phyloP scores from a whole-genome alignment of 2,329 filamentous ascomycete species.

The Aplosporella prunicola region DNA sequence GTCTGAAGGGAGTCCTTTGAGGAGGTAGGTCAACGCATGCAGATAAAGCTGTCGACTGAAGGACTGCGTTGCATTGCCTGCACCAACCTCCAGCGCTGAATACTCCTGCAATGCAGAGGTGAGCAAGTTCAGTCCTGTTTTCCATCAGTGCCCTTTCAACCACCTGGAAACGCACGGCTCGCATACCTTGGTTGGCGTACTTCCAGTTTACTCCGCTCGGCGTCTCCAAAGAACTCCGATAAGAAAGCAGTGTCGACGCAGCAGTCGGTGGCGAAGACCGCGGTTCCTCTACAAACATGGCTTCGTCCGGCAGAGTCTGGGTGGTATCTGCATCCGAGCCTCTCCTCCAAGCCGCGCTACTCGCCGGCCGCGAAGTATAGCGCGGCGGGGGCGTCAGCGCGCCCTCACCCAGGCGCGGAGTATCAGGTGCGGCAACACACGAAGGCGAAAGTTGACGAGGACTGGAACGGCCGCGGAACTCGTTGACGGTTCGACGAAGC shows the following conservation, averaged over 20 bases:
- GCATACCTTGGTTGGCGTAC: slow-evolving; percentile 42
- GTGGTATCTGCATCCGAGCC: slow-evolving; percentile 11
- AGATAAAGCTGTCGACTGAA: slow-evolving; percentile 55
- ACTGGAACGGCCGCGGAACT: slow-evolving; percentile 17
- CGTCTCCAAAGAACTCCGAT: slow-evolving; percentile 20
- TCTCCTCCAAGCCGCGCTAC: slow-evolving; percentile 15
- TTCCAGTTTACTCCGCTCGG: slow-evolving; percentile 41
- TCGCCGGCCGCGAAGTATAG: slow-evolving; percentile 23
- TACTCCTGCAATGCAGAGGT: slow-evolving; percentile 38
- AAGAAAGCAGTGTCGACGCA: slow-evolving; percentile 15
- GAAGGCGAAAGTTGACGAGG: too few species aligned
- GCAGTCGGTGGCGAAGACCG: slow-evolving; percentile 17
- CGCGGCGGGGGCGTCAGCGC: slow-evolving; percentile 30
- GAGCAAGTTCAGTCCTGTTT: slow-evolving; percentile 39
- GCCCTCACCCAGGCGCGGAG: slow-evolving; percentile 15
- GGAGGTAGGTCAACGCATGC: slow-evolving; percentile 53
- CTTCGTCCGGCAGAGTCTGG: slow-evolving; percentile 6
- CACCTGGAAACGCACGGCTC: background rate
- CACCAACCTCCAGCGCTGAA: slow-evolving; percentile 20
- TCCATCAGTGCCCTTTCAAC: background rate
- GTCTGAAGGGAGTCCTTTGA: slow-evolving; percentile 52
- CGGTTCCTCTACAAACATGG: slow-evolving; percentile 5
- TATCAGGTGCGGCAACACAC: slow-evolving; percentile 14
- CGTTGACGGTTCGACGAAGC: slow-evolving; percentile 29
- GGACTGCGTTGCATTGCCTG: slow-evolving; percentile 25